Evolutionary conservation across 345 rosid genomes (phyloP).

Genomic region (Populus simonii): DNA sequence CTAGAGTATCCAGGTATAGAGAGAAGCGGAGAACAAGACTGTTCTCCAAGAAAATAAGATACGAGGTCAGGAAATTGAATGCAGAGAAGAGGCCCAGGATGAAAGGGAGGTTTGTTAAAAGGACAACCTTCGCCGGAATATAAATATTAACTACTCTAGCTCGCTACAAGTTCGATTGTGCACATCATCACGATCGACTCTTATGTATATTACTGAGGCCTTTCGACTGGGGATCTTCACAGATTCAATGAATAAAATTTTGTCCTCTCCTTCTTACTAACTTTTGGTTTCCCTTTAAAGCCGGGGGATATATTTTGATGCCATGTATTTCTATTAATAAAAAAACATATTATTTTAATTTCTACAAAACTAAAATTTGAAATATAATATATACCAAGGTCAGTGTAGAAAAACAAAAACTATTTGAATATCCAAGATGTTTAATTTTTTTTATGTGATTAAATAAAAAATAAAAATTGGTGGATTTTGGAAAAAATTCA

Average conservation of each 20-base stretch:
- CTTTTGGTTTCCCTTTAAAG: background rate
- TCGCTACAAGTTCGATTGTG: background rate
- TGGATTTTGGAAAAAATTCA: background rate
- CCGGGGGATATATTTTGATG: no score
- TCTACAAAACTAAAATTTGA: no score
- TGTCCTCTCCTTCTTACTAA: background rate
- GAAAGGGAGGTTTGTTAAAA: conserved; percentile 97
- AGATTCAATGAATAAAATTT: background rate
- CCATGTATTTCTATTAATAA: no score
- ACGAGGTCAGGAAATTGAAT: conserved; percentile 84
- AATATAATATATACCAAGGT: no score
- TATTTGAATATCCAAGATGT: no score
- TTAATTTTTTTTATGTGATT: no score
- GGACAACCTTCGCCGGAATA: conserved; percentile 39
- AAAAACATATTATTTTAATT: no score
- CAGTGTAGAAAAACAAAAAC: no score
- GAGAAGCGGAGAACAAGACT: conserved; percentile 83
- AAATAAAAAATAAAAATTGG: no score
- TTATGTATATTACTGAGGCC: background rate
- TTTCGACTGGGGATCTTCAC: background rate
- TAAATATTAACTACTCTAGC: background rate
- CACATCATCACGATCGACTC: background rate
- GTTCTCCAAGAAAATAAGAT: conserved; percentile 94
- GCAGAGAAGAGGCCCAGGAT: conserved; percentile 97
- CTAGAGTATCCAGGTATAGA: conserved; percentile 78